These are phyloP conservation scores for Spinacia oleracea DNA, from an alignment of 179 eudicot species.

Conservation along the genomic window DNA sequence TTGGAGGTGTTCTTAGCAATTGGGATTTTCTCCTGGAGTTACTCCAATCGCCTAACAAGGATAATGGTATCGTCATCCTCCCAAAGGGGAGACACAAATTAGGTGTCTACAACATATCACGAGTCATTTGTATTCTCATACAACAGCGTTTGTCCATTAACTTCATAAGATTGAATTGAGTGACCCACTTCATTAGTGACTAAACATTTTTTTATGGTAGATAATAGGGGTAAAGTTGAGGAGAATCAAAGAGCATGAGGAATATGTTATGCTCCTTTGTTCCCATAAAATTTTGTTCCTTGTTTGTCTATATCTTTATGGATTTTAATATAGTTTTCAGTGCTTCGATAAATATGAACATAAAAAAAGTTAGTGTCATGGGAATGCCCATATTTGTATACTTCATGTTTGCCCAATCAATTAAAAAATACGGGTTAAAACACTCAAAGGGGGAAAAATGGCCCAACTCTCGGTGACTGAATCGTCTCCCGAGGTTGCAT, in stretches of 20 bases:
- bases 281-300: constrained; percentile 21
- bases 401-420: constrained; percentile 29
- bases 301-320: constrained; percentile 28
- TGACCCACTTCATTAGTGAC: too few species aligned
- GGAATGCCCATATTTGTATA: constrained; percentile 23
- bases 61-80: too few species aligned
- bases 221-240: neutral
- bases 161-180: too few species aligned
- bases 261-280: neutral
- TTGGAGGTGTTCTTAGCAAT: too few species aligned
- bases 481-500: constrained; percentile 7
- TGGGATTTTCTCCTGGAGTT: too few species aligned
- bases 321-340: constrained; percentile 21
- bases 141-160: too few species aligned
- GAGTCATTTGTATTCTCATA: too few species aligned
- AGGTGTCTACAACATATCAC: too few species aligned
- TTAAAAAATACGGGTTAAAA: constrained; percentile 29
- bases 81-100: too few species aligned
- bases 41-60: too few species aligned
- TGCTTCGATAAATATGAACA: neutral
- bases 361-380: constrained; percentile 7
- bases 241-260: constrained; percentile 14
- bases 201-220: too few species aligned
- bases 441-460: constrained; percentile 15
- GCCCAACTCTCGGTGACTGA: constrained; percentile 9